Evolutionary conservation across 2,329 filamentous ascomycete genomes (phyloP).

Genomic region (Phyllosticta citrichinensis): DNA sequence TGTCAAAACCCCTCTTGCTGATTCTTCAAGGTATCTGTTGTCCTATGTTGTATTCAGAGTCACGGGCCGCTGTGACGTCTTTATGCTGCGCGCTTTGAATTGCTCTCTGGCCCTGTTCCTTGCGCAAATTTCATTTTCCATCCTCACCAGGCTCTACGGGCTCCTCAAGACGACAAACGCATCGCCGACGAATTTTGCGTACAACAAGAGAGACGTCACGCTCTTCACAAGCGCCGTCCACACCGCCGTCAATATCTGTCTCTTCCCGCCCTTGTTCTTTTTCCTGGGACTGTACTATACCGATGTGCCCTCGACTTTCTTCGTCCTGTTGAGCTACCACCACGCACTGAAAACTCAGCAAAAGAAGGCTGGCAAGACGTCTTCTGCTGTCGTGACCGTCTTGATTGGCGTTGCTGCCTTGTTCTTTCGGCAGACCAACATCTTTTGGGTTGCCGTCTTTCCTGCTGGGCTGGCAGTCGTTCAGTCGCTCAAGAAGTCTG

Average conservation of each 20-base stretch:
- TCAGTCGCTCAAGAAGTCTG: conserved; percentile 18
- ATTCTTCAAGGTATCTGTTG: conserved; percentile 29
- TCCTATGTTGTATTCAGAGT: conserved; percentile 28
- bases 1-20: conserved; percentile 38
- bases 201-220: conserved; percentile 20
- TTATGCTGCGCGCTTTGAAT: conserved; percentile 30
- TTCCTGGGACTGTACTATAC: conserved; percentile 95
- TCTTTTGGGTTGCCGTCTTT: conserved; percentile 85
- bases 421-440: conserved; percentile 83
- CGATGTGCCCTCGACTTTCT: conserved; percentile 70
- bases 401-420: conserved; percentile 58
- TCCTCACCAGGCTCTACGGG: conserved; percentile 7
- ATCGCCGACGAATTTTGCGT: neutral
- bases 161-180: conserved; percentile 1
- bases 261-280: conserved; percentile 91
- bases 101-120: conserved; percentile 9
- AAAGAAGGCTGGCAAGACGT: conserved; percentile 13
- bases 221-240: conserved; percentile 36
- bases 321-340: conserved; percentile 61
- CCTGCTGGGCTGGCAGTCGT: conserved; percentile 47
- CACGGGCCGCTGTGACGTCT: conserved; percentile 30
- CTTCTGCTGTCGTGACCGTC: conserved; percentile 13
- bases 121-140: conserved; percentile 8
- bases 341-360: conserved; percentile 24
- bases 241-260: conserved; percentile 64